These are phyloP conservation scores for Leishmania braziliensis DNA, from an alignment of 208 protist species.

Conservation along the genomic window DNA sequence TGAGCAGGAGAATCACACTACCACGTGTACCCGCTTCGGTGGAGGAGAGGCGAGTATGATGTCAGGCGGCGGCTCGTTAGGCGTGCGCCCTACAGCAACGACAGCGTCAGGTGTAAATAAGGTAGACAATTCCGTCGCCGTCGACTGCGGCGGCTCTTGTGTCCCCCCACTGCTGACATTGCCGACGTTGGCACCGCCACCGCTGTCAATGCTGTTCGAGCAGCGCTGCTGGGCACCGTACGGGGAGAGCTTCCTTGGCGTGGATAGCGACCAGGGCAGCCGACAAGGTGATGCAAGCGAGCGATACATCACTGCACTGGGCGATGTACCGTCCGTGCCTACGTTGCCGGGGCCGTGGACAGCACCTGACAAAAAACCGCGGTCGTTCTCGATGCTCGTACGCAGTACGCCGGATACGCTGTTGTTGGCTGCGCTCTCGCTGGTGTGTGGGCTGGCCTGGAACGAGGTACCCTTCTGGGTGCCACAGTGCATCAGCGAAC, in stretches of 20 bases:
- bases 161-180: background rate
- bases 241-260: background rate
- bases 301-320: background rate
- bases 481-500: background rate
- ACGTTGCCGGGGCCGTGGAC: background rate
- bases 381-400: background rate
- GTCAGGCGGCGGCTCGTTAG: constrained; percentile 31
- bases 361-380: background rate
- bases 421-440: background rate
- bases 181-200: background rate
- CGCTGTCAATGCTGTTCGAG: background rate
- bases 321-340: background rate
- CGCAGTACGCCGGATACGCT: background rate
- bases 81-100: background rate
- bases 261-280: background rate
- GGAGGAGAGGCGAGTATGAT: constrained; percentile 23
- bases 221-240: background rate
- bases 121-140: background rate
- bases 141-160: background rate
- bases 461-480: background rate
- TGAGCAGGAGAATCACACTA: constrained; percentile 2
- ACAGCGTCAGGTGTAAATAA: background rate
- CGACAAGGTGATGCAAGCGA: background rate
- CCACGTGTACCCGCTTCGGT: constrained; percentile 25
- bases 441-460: background rate